Base-by-base conservation (phyloP, 257 asterid genomes). In the Solanum gandarillasii region DNA sequence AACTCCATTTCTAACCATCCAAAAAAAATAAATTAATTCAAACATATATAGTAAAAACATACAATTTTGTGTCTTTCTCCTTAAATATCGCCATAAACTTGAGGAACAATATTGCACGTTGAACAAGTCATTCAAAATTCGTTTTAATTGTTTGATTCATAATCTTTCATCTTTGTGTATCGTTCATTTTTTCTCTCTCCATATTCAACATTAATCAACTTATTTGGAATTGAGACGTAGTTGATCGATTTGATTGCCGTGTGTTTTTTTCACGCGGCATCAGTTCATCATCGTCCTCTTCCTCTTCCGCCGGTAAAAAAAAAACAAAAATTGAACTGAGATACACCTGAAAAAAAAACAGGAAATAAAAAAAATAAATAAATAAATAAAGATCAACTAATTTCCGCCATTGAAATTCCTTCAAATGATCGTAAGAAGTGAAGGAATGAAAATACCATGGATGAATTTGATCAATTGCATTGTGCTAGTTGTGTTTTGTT, bases 381-480 rank as follows among this genome's bases (percentile, higher is more conserved):
- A 1, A 12, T 0, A 5, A 52, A 20, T 58, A 58, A 58, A 58
- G 67, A 58, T 9, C 82, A 23, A 75, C 5, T n/a, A 38, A n/a
- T 18, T 34, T 72, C 14, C 43, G 41, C 79, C 58, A 76, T n/a
- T 39, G 67, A 38, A 23, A 41, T 79, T 16, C 85, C 14, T 79
- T 43, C 39, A 79, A 27, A 81, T 82, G 86, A 82, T 29, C 2
- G 86, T 48, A 48, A 84, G 73, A 55, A 84, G 62, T 75, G 89
- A 90, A 43, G 90, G 93, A 58, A 91, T 89, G 90, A 87, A 86
- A 83, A 84, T 93, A 39, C 89, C 92, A 83, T 91, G 94, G 95
- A 88, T 82, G 14, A 43, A 43, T 43, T 58, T n/a, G 67, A 29
- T 84, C 52, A 83, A 81, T 35, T 89, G 79, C 88, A 46, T 82